Percentiles rank a stretch among this genome's conserved stretches.
These are phyloP conservation scores for Sapria himalayana DNA, from an alignment of 345 rosid species.

Conservation along the genomic window DNA sequence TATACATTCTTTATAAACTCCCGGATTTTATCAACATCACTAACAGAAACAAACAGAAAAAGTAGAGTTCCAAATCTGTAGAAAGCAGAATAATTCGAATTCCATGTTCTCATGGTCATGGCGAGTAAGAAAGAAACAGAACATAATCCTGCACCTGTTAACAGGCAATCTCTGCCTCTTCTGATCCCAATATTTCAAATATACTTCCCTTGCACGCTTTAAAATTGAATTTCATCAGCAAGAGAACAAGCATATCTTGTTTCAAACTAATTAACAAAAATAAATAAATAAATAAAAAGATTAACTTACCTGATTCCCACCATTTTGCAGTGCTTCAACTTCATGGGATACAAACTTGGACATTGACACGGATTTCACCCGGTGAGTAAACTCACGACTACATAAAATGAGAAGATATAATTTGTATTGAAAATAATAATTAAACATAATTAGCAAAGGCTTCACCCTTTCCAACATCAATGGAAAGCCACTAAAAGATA, in stretches of 20 bases:
- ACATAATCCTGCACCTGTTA: conserved; percentile 36
- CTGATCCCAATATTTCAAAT: conserved; percentile 67
- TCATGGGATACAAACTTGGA: conserved; percentile 85
- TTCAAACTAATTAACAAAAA: too few relatives aligned
- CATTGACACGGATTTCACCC: conserved; percentile 97
- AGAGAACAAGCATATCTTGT: conserved; percentile 2
- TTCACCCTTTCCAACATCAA: too few relatives aligned
- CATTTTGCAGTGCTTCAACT: conserved; percentile 89
- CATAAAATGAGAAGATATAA: conserved; percentile 5
- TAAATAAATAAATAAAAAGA: too few relatives aligned
- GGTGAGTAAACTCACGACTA: conserved; percentile 98
- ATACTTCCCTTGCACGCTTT: conserved; percentile 86
- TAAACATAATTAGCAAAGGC: too few relatives aligned
- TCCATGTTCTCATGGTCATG: conserved; percentile 5
- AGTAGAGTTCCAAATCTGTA: conserved; percentile 1
- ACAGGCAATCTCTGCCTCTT: conserved; percentile 77
- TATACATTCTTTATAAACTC: conserved; percentile 76
- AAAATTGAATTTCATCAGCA: conserved; percentile 12
- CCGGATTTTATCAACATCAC: conserved; percentile 53
- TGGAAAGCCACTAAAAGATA: too few relatives aligned
- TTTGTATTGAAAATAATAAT: too few relatives aligned
- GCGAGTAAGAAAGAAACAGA: neutral
- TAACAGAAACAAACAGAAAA: conserved; percentile 18
- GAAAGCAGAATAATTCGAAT: too few relatives aligned
- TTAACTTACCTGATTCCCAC: conserved; percentile 78